A percentile compares a stretch with the other conserved stretches of the same genome.
Conservation (phyloP, 2,329 filamentous ascomycete species). For the Phyllosticta paracitricarpa region DNA sequence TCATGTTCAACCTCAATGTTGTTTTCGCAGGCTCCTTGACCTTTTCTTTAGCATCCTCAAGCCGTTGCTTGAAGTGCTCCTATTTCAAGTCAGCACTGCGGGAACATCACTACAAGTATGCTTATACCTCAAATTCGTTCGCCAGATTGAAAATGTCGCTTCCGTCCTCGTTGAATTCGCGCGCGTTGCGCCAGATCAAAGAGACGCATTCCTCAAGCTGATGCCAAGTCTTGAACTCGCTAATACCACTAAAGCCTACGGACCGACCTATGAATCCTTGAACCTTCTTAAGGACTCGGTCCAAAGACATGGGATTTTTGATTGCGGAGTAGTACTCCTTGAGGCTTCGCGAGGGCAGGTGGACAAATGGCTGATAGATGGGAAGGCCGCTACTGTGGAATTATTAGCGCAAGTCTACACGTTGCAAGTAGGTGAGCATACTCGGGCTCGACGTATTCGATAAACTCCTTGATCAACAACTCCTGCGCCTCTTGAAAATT, state of each 20-base stretch:
- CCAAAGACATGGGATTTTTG: slow-evolving; percentile 67
- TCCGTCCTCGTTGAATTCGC: slow-evolving; percentile 83
- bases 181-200: slow-evolving; percentile 79
- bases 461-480: slow-evolving; percentile 67
- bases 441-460: slow-evolving; percentile 50
- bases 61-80: slow-evolving; percentile 57
- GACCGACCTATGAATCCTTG: slow-evolving; percentile 58
- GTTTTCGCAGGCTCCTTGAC: slow-evolving; percentile 64
- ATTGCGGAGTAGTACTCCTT: slow-evolving; percentile 85
- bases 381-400: slow-evolving; percentile 46
- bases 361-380: slow-evolving; percentile 65
- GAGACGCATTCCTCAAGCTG: slow-evolving; percentile 71
- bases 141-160: slow-evolving; percentile 75
- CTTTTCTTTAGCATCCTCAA: slow-evolving; percentile 61
- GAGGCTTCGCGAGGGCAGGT: slow-evolving; percentile 62
- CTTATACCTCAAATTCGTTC: slow-evolving; percentile 62
- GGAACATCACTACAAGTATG: not conserved
- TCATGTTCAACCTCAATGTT: slow-evolving; percentile 71
- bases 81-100: slow-evolving; percentile 24
- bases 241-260: slow-evolving; percentile 47
- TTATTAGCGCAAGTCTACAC: slow-evolving; percentile 5
- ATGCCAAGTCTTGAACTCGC: slow-evolving; percentile 73
- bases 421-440: slow-evolving; percentile 10
- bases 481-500: slow-evolving; percentile 79
- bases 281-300: slow-evolving; percentile 65